Percentiles rank a stretch among this genome's conserved stretches.
Conservation (phyloP, 805 yeast species). For the Ogataea nonfermentans region DNA sequence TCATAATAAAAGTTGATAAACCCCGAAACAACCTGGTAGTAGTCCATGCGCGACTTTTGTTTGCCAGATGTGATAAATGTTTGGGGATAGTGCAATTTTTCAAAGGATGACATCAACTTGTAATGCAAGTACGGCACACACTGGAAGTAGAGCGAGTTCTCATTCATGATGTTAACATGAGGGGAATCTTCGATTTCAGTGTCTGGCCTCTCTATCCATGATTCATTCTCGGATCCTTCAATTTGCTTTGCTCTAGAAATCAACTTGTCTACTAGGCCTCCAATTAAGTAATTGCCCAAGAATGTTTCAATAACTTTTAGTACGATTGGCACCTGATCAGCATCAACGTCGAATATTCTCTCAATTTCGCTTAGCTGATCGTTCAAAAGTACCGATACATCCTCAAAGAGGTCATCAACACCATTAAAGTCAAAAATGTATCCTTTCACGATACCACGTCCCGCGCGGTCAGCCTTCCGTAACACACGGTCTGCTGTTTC, state of each 20-base stretch:
- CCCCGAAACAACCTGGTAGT: slow-evolving; percentile 28
- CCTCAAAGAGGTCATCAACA: slow-evolving; percentile 27
- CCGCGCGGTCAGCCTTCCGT: slow-evolving; percentile 3
- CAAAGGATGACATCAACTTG: slow-evolving; percentile 25
- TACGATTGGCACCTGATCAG: slow-evolving; percentile 36
- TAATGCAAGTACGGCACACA: slow-evolving; percentile 35
- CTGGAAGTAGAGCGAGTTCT: slow-evolving; percentile 35
- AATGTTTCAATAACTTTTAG: slow-evolving; percentile 36
- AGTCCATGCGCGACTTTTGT: slow-evolving; percentile 27
- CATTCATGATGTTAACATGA: slow-evolving; percentile 33
- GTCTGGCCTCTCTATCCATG: not conserved
- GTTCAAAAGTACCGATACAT: slow-evolving; percentile 21
- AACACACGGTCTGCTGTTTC: slow-evolving; percentile 23
- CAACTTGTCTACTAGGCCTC: slow-evolving; percentile 34
- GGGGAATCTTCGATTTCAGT: slow-evolving; percentile 1
- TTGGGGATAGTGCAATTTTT: slow-evolving; percentile 29
- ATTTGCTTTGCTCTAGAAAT: slow-evolving; percentile 36
- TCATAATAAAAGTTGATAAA: slow-evolving; percentile 37
- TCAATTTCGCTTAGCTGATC: slow-evolving; percentile 31
- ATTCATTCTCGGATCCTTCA: slow-evolving; percentile 19
- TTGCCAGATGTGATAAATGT: slow-evolving; percentile 12
- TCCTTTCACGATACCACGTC: slow-evolving; percentile 32
- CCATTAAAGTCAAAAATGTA: slow-evolving; percentile 24
- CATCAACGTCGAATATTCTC: slow-evolving; percentile 24
- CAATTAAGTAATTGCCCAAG: slow-evolving; percentile 35